Evolutionary conservation across 768 basidiomycete species (phyloP).

Genomic region (Grammothele lineata): DNA sequence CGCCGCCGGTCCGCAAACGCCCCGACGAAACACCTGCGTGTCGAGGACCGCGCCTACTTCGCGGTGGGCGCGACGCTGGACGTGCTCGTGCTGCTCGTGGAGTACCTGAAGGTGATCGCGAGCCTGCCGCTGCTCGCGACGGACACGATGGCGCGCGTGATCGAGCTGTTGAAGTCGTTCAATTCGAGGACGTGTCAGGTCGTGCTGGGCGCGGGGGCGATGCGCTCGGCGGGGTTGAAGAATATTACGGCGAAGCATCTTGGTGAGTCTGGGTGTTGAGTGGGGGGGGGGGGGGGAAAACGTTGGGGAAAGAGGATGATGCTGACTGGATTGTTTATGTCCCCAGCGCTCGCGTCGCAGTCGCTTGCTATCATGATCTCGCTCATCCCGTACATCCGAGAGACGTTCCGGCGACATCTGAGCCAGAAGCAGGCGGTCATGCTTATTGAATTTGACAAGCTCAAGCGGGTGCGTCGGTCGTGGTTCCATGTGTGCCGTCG

Average conservation of each 20-base stretch:
- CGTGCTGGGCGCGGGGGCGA: conserved; percentile 97
- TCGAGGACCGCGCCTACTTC: conserved; percentile 85
- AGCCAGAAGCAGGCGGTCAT: conserved; percentile 95
- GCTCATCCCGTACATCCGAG: conserved; percentile 93
- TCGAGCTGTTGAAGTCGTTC: conserved; percentile 96
- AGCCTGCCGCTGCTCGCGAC: conserved; percentile 88
- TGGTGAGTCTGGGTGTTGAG: conserved; percentile 42
- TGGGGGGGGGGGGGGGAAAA: conserved; percentile 8
- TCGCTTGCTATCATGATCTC: conserved; percentile 92
- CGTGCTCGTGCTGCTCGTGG: conserved; percentile 65
- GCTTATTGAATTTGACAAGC: conserved; percentile 96
- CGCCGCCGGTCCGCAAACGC: conserved; percentile 13
- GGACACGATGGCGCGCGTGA: conserved; percentile 90
- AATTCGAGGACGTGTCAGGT: conserved; percentile 98
- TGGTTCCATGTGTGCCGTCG: neutral
- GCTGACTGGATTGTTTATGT: neutral
- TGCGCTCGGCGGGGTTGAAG: conserved; percentile 94
- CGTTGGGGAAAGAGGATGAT: too few species aligned
- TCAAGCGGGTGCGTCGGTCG: conserved; percentile 71
- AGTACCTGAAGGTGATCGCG: conserved; percentile 85
- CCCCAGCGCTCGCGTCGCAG: conserved; percentile 88
- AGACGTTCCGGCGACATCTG: conserved; percentile 90
- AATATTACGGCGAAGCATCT: conserved; percentile 99
- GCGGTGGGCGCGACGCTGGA: conserved; percentile 83
- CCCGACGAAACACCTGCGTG: conserved; percentile 54